Base-by-base conservation (phyloP, 164 flowering plant species). In the Vitis riparia region DNA sequence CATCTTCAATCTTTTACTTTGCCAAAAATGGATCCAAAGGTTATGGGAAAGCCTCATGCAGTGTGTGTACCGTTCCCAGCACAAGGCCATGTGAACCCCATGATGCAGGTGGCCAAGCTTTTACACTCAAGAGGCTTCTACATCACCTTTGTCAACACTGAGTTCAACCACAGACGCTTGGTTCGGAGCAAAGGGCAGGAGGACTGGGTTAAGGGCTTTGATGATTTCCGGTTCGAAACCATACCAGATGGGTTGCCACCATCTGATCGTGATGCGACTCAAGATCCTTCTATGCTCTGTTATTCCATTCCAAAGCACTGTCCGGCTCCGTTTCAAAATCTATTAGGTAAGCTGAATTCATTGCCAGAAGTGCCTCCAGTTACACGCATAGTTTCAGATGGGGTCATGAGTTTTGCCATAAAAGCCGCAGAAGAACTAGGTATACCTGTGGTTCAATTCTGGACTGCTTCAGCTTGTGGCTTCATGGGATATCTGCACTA, bases 401-500 rank as follows among this genome's bases (percentile, higher is more conserved):
- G 73, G 0, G 14, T 70, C 2, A 83, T 83, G 86, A 73, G 66
- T 52, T 83, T 80, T 30, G 69, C 66, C 2, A 55, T 72, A 0
- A 17, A 53, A 50, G 84, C 71, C 13, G 83, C 77, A 0, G n/a
- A 73, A 15, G 79, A 68, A 5, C 15, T 83, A 0, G 69, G 71
- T 7, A 52, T 83, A 3, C 87, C 78, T 0, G 72, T 51, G 44
- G 69, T 75, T 32, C 57, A 51, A 13, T 71, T 81, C 32, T 77
- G 75, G 73, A 79, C 83, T 23, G 67, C 77, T 11, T 73, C 83
- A 0, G 78, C 77, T 64, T 73, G 79, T 65, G 62, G 78, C 30
- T 70, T 77, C 63, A 27, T 74, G 68, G 78, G 70, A 5, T 75
- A 53, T 49, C 14, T 68, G 55, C 72, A 75, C 2, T 75, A 13